phyloP scores from a whole-genome alignment of 2,329 filamentous ascomycete genomes.

The Nothomitra cinnamomea region DNA sequence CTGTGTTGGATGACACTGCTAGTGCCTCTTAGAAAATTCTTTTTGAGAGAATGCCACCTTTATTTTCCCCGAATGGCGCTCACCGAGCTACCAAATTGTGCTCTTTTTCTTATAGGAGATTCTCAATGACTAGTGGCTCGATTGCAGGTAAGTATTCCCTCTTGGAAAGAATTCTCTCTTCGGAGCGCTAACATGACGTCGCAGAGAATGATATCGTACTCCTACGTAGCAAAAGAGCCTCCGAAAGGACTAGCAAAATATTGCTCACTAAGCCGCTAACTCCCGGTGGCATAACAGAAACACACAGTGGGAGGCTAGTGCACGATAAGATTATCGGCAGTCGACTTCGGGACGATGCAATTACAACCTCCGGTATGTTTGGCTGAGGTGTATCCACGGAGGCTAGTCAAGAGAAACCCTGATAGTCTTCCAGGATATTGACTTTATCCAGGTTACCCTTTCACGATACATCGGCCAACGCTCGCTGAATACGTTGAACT shows the following conservation, averaged over 20 bases:
- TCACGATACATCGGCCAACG: constrained; percentile 45
- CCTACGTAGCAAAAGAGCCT: constrained; percentile 11
- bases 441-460: constrained; percentile 13
- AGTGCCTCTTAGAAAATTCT: background rate
- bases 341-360: constrained; percentile 38
- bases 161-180: background rate
- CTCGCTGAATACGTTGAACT: constrained; percentile 57
- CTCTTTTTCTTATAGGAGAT: background rate
- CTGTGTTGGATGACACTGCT: background rate
- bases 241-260: constrained; percentile 12
- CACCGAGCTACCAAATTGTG: background rate
- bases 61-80: background rate
- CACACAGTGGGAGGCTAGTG: constrained; percentile 30
- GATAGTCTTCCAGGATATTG: background rate
- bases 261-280: constrained; percentile 25
- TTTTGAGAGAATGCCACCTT: background rate
- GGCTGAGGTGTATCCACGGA: background rate
- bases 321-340: constrained; percentile 47
- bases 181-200: background rate
- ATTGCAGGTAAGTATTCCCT: background rate
- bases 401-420: background rate
- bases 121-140: background rate
- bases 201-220: constrained; percentile 19
- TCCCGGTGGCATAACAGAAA: constrained; percentile 18
- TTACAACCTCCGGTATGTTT: constrained; percentile 30